These are phyloP conservation scores for Tuber aestivum DNA, from an alignment of 495 filamentous ascomycete species.

Conservation along the genomic window DNA sequence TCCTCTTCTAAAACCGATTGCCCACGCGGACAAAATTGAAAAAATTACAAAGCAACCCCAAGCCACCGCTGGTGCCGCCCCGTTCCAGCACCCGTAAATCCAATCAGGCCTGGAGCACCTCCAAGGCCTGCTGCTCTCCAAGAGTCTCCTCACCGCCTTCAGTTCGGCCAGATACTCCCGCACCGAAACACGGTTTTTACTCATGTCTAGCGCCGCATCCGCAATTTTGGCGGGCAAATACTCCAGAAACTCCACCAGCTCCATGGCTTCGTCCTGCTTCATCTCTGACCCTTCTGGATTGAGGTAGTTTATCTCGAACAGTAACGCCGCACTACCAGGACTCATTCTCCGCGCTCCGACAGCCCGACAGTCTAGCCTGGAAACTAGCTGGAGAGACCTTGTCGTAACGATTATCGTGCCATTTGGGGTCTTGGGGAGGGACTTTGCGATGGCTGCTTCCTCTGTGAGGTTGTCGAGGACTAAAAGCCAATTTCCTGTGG, in stretches of 20 bases:
- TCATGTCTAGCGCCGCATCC: not conserved
- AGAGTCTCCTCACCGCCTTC: not conserved
- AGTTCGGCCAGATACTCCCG: not conserved
- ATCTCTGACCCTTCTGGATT: not conserved
- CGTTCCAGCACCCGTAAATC: not conserved
- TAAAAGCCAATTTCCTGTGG: not conserved
- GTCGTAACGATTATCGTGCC: not conserved
- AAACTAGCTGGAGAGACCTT: not conserved
- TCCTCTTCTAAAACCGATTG: not conserved
- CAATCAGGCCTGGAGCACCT: not conserved
- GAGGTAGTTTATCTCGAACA: not conserved
- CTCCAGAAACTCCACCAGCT: not conserved
- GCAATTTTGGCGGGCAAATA: not conserved
- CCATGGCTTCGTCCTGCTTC: not conserved
- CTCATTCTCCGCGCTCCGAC: not conserved
- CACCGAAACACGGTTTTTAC: not conserved
- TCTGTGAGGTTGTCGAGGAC: not conserved
- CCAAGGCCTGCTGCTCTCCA: not conserved
- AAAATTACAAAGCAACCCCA: not conserved
- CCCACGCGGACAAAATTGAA: not conserved
- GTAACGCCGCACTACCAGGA: not conserved
- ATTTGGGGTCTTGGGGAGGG: not conserved
- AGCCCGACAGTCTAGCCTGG: not conserved
- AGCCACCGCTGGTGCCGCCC: not conserved
- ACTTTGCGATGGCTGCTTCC: not conserved